Evolutionary conservation across 345 rosid species (phyloP), one percentile per base, ranked within the genome.

Genomic region (Turritis glabra): DNA sequence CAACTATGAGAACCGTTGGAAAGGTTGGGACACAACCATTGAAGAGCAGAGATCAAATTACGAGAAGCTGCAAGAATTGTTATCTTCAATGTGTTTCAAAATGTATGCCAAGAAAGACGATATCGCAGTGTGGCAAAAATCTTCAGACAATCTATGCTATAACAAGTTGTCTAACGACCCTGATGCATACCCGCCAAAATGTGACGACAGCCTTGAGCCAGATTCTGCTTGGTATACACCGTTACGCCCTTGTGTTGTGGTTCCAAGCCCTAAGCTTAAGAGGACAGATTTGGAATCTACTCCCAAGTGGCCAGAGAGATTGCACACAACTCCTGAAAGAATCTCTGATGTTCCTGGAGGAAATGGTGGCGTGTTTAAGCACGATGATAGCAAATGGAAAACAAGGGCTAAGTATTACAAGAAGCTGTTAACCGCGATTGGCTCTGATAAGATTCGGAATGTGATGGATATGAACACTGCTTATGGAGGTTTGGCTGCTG

Each of bases 391-490:
- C 79, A 92, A 90, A 85, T 95, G 99, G 99, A 85, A 89, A 79
- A 79, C 82, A 15, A 83, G 99, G 18, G 88, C 82, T 15, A 89
- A 87, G 82, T 91, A 87, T 84, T 95, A 95, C 87, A 95, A 89
- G 81, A 95, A 86, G 83, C 62, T 95, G 18, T 88, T 95, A 15
- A 85, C 96, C 8, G 91, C 88, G 4, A 21, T 95, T 62, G 99
- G 99, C 50, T 82, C 97, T 4, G 84, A 92, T 54, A 85, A 85
- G 80, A 89, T 95, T 38, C 75, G 99, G 73, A 95, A 95, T 79
- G 93, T 90, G 59, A 95, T 95, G 97, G 99, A 95, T 79, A 95
- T 95, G 99, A 95, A 90, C 78, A 92, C 99, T n/a, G 79, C 83
- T 57, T 95, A 89, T 40, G 99, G 99, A 76, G 97, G 99, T 67